Conservation (phyloP, 2,329 filamentous ascomycete genomes). For the Talaromyces piceae region DNA sequence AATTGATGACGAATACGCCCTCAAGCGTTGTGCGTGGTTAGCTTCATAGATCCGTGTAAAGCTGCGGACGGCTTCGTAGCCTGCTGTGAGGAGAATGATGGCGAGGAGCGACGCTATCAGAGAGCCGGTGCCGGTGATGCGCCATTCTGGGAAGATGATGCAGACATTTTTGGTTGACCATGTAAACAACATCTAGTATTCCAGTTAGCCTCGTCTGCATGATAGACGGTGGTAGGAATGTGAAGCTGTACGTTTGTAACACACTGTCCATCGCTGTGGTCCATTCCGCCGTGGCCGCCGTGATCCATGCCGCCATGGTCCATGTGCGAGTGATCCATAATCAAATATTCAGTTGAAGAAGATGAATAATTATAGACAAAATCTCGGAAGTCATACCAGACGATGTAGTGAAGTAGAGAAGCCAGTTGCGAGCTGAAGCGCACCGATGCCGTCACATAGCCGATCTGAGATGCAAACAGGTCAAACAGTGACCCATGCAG, state of each 20-base stretch:
- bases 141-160: constrained; percentile 92
- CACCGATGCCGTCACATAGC: background rate
- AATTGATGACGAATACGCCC: constrained; percentile 32
- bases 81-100: constrained; percentile 76
- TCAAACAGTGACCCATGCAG: too few relatives aligned
- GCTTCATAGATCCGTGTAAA: constrained; percentile 68
- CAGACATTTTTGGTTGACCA: constrained; percentile 92
- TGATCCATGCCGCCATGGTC: constrained; percentile 48
- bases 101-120: constrained; percentile 76
- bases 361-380: background rate
- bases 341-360: background rate
- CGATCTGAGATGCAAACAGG: background rate
- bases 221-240: background rate
- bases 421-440: background rate
- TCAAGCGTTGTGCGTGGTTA: constrained; percentile 44
- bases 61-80: constrained; percentile 83
- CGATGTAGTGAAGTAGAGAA: background rate
- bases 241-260: constrained; percentile 76
- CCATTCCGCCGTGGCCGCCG: constrained; percentile 28
- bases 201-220: background rate
- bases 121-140: constrained; percentile 63
- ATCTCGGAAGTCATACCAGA: background rate
- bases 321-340: constrained; percentile 38
- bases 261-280: constrained; percentile 54
- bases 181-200: constrained; percentile 84